These are phyloP conservation scores for Yamadazyma dendronema DNA, from an alignment of 1,139 yeast genomes.

Conservation along the genomic window DNA sequence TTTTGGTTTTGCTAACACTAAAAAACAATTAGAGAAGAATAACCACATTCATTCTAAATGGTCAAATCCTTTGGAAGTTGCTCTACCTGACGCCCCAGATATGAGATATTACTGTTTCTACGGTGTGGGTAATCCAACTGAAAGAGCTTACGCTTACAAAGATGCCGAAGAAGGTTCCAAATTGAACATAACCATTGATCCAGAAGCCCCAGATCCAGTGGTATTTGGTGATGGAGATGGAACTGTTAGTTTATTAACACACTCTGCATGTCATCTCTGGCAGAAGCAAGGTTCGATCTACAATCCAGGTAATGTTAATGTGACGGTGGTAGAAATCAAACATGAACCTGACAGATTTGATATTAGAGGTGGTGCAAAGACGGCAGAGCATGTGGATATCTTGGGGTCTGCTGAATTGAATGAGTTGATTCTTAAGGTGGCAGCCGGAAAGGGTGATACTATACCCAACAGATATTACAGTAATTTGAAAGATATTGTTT, in stretches of 20 bases:
- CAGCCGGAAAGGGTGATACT: constrained; percentile 70
- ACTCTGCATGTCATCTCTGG: constrained; percentile 82
- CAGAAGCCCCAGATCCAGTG: constrained; percentile 59
- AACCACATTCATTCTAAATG: constrained; percentile 74
- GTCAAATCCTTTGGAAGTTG: constrained; percentile 90
- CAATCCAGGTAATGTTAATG: constrained; percentile 75
- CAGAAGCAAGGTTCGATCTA: constrained; percentile 64
- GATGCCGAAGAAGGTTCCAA: constrained; percentile 55
- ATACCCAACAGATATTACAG: constrained; percentile 64
- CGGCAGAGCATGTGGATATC: constrained; percentile 97
- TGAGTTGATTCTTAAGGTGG: constrained; percentile 78
- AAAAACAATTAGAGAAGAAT: constrained; percentile 58
- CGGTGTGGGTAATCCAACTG: constrained; percentile 95
- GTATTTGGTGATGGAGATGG: constrained; percentile 93
- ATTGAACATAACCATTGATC: constrained; percentile 67
- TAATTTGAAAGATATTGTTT: constrained; percentile 57
- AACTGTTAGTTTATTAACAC: constrained; percentile 84
- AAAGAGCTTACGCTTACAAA: constrained; percentile 82
- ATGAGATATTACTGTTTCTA: constrained; percentile 87
- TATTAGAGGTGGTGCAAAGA: constrained; percentile 94
- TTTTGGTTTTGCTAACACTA: constrained; percentile 66
- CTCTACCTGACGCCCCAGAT: constrained; percentile 91
- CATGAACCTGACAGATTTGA: constrained; percentile 94
- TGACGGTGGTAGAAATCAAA: constrained; percentile 82
- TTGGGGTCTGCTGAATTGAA: constrained; percentile 90